Conservation (phyloP, 176 grass and related monocot genomes). For the sorghum (Sorghum bicolor) region DNA sequence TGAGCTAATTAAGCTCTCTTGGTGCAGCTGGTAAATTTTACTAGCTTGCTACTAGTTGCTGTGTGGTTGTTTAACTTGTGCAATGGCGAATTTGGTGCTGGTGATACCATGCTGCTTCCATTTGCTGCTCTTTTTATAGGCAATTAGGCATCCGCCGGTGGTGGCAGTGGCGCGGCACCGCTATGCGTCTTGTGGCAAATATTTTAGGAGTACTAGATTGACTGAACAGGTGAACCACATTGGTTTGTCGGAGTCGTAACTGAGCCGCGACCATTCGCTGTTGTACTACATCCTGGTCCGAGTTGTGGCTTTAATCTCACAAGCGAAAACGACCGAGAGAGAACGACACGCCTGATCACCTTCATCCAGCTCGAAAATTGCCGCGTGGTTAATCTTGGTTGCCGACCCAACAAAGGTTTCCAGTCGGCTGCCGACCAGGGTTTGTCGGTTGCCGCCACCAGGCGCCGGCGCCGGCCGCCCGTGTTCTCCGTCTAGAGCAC, state of each 20-base stretch:
- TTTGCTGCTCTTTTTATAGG: constrained; percentile 28
- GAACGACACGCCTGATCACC: background rate
- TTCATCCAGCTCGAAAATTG: background rate
- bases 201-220: background rate
- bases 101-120: background rate
- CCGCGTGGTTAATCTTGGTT: background rate
- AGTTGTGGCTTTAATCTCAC: background rate
- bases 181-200: background rate
- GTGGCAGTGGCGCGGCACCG: too few species aligned
- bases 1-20: too few species aligned
- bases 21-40: background rate
- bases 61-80: background rate
- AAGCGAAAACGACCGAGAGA: background rate
- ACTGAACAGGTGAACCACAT: background rate
- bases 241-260: background rate
- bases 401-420: background rate
- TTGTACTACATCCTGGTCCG: background rate
- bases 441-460: background rate
- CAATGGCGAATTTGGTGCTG: background rate
- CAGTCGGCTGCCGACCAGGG: background rate
- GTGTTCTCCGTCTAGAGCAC: background rate
- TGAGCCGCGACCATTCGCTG: background rate
- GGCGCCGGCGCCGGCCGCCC: too few species aligned
- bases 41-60: background rate
- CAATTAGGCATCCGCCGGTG: background rate